Percentiles rank a stretch among this genome's conserved stretches.
phyloP scores from a whole-genome alignment of 345 rosid species.

The Eucalyptus curtisii region DNA sequence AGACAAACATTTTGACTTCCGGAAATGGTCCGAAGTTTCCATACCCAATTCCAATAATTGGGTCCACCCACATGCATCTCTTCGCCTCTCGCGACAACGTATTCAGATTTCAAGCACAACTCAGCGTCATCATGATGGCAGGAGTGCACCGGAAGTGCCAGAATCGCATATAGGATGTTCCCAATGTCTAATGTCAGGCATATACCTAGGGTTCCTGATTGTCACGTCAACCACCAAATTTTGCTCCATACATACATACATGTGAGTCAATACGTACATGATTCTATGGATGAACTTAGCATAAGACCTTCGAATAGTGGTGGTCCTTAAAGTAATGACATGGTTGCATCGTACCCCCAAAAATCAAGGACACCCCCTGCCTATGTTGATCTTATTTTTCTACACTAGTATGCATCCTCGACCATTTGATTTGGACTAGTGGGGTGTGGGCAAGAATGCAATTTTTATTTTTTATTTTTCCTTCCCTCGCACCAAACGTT shows the following conservation, averaged over 20 bases:
- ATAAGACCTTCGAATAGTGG: background rate
- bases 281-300: background rate
- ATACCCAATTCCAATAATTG: background rate
- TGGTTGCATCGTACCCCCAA: background rate
- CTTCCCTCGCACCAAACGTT: background rate
- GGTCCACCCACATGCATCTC: background rate
- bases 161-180: background rate
- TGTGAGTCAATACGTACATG: no score
- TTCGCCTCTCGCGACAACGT: background rate
- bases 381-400: background rate
- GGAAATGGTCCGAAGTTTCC: background rate
- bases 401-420: background rate
- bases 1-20: background rate
- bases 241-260: background rate
- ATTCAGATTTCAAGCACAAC: background rate
- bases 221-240: background rate
- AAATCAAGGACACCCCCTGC: background rate
- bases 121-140: background rate
- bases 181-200: background rate
- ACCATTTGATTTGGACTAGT: background rate
- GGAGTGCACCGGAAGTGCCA: background rate
- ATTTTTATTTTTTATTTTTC: no score
- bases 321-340: background rate
- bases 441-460: background rate
- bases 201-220: background rate